A percentile compares a stretch with the other conserved stretches of the same genome.
Conservation (phyloP, 2,329 filamentous ascomycete genomes). For the Orbilia javanica region DNA sequence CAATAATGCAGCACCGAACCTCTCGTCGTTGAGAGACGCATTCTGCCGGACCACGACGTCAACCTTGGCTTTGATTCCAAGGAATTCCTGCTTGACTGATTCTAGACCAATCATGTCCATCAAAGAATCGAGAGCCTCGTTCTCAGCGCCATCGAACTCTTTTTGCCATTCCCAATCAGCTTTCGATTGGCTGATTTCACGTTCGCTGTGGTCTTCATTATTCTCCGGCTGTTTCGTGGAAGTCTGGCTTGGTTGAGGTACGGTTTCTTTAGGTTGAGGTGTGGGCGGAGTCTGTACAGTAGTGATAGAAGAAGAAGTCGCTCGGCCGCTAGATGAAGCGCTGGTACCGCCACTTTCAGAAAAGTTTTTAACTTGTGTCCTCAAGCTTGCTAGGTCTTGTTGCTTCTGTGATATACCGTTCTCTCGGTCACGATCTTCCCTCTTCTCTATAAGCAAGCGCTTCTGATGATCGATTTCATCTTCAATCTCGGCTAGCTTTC, state of each 20-base stretch:
- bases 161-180: conserved; percentile 77
- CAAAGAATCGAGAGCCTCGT: conserved; percentile 72
- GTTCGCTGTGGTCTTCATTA: conserved; percentile 25
- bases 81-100: conserved; percentile 74
- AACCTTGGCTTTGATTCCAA: conserved; percentile 74
- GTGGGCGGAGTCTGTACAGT: conserved; percentile 28
- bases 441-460: conserved; percentile 66
- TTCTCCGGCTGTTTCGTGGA: conserved; percentile 46
- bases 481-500: conserved; percentile 68
- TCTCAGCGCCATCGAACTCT: conserved; percentile 68
- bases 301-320: conserved; percentile 26
- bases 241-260: conserved; percentile 33
- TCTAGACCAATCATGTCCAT: conserved; percentile 81
- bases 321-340: conserved; percentile 25
- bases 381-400: conserved; percentile 67
- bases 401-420: conserved; percentile 67
- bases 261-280: conserved; percentile 18
- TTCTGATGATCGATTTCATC: conserved; percentile 71
- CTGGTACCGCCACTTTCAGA: conserved; percentile 32
- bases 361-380: conserved; percentile 59
- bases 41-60: conserved; percentile 73
- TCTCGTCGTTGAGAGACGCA: conserved; percentile 70
- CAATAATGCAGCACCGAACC: conserved; percentile 74
- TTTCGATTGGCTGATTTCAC: conserved; percentile 63
- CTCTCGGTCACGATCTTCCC: conserved; percentile 67